These are phyloP conservation scores for Knufia petricola DNA, from an alignment of 2,329 filamentous ascomycete species.

Conservation along the genomic window DNA sequence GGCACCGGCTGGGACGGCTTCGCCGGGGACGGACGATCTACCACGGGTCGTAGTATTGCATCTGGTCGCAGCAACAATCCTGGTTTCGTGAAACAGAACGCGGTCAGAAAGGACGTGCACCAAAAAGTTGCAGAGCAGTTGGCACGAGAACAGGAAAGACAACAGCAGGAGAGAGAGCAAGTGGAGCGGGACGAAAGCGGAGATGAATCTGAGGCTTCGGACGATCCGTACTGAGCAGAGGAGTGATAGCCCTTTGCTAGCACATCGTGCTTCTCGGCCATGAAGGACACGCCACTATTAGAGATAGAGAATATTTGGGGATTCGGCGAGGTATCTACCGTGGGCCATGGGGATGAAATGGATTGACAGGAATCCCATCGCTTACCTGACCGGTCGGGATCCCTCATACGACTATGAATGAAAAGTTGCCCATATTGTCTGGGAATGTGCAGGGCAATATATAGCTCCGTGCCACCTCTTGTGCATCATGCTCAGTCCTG, in stretches of 20 bases:
- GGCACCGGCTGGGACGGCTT: constrained; percentile 4
- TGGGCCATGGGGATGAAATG: no score
- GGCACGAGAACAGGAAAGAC: background rate
- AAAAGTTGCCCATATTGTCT: background rate
- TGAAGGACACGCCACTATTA: no score
- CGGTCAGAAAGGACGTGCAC: background rate
- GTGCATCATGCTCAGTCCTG: background rate
- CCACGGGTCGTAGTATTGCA: background rate
- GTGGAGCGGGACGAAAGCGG: constrained; percentile 2
- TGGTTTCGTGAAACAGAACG: constrained; percentile 7
- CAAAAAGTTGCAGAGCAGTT: background rate
- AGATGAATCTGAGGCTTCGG: background rate
- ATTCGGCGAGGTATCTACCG: no score
- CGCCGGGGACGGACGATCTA: background rate
- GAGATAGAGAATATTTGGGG: no score
- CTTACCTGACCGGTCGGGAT: no score
- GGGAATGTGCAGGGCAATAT: background rate
- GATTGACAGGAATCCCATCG: no score
- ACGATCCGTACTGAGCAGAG: constrained; percentile 9
- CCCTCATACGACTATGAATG: no score
- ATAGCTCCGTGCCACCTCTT: background rate
- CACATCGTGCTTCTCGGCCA: background rate
- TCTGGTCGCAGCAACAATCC: constrained; percentile 1
- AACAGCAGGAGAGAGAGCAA: constrained; percentile 2
- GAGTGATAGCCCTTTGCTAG: background rate